Evolutionary conservation across 2,329 filamentous ascomycete species (phyloP).

Genomic region (Penicillium sp.): DNA sequence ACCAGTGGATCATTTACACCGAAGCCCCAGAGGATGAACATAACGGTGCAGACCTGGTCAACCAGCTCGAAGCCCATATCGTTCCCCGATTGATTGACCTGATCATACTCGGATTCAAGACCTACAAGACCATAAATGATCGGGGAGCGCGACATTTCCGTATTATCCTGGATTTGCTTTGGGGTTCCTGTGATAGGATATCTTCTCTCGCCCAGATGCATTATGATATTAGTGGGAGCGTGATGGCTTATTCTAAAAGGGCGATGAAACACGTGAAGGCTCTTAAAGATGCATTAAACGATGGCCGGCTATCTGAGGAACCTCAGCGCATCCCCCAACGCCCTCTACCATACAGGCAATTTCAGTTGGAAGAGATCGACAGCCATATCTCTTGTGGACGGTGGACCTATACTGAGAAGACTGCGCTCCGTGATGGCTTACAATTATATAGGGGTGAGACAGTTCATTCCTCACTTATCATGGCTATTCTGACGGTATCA

Average conservation of each 20-base stretch:
- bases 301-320: background rate
- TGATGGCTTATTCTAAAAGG: background rate
- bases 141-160: slow-evolving; percentile 4
- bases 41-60: slow-evolving; percentile 1
- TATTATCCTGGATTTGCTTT: slow-evolving; percentile 10
- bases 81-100: slow-evolving; percentile 13
- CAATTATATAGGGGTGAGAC: background rate
- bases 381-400: slow-evolving; percentile 1
- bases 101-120: slow-evolving; percentile 11
- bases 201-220: background rate
- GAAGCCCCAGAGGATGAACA: slow-evolving; percentile 6
- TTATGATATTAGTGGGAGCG: background rate
- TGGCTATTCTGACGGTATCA: background rate
- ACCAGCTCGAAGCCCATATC: slow-evolving; percentile 19
- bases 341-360: background rate
- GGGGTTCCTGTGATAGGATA: slow-evolving; percentile 7
- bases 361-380: background rate
- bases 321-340: background rate
- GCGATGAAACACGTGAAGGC: background rate
- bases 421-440: background rate
- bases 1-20: slow-evolving; percentile 6
- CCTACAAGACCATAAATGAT: slow-evolving; percentile 1
- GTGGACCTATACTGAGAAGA: background rate
- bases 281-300: slow-evolving; percentile 6
- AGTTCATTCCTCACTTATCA: background rate